Conservation (phyloP, 352 stramenopile genomes). For the Phytopythium delawarense region DNA sequence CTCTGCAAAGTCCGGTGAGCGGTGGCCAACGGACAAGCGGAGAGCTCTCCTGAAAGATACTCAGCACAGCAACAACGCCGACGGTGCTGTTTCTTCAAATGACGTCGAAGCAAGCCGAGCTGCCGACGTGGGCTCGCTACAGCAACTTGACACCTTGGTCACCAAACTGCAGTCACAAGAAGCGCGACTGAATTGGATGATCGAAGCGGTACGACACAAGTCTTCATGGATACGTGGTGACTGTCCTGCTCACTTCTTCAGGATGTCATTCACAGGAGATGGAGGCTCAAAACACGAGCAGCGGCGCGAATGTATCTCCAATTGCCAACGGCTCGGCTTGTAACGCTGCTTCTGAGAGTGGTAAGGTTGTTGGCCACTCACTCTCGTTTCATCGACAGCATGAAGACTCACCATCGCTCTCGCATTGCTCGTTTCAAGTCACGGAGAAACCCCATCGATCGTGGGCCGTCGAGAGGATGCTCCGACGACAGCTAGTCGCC, state of each 20-base stretch:
- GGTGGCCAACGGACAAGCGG: neutral
- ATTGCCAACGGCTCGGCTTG: too few species aligned
- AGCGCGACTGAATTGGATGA: conserved; percentile 63
- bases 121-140: conserved; percentile 14
- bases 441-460: conserved; percentile 27
- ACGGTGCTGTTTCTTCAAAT: neutral
- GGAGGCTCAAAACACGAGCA: conserved; percentile 53
- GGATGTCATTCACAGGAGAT: conserved; percentile 34
- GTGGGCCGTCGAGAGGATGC: conserved; percentile 54
- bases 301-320: neutral
- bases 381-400: neutral
- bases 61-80: conserved; percentile 5
- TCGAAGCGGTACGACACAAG: conserved; percentile 40
- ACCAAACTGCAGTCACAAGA: conserved; percentile 55
- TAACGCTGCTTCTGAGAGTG: neutral
- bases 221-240: neutral
- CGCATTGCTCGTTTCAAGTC: neutral
- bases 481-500: conserved; percentile 36
- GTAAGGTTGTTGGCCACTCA: neutral
- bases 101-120: neutral
- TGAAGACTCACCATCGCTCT: neutral
- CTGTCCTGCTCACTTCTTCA: neutral
- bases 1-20: neutral
- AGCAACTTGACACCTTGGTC: conserved; percentile 40
- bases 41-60: neutral